Base-by-base conservation (phyloP, 371 early-diverging fungal genomes). In the Chytridium lagenaria region DNA sequence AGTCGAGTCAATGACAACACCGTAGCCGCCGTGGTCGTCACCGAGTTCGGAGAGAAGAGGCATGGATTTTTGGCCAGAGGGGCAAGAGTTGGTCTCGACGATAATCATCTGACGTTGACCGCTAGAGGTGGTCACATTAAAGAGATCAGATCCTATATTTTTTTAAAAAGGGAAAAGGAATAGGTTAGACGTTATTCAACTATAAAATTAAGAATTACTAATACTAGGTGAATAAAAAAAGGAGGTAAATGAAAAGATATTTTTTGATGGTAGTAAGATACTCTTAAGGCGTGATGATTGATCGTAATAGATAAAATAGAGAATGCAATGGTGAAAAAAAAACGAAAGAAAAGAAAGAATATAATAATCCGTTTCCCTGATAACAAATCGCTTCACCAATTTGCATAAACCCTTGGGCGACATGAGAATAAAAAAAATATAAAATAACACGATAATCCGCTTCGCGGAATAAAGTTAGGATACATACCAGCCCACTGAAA, bases 41-140 rank as follows among this genome's bases (percentile, higher is more conserved):
- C 75, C 76, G 1, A 89, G 88, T 55, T 95, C 95, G 5, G 89
- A 88, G n/a, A 96, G 75, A 0, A 94, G 83, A 1, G 96, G 96
- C 96, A 96, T 96, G 15, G 94, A 93, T 73, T 94, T 95, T 83
- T 96, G 95, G 26, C 96, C 96, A n/a, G 93, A 93, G 0, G 96
- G 96, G 72, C 96, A 95, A 33, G 94, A 94, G 80, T 95, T 95
- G 59, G 96, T 95, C 78, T 96, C 96, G 57, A 96, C 92, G n/a
- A 96, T 91, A 78, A 96, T 94, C 96, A 96, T 96, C 81, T 95
- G 95, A 50, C 94, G 90, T 73, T 92, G 92, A 16, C 96, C 96
- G 57, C 83, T 84, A 0, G 91, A 86, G 12, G 93, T 94, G 1
- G 95, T 95, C 57, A 95, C 95, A 82, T 94, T 94, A 80, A 96